Conservation (phyloP, 495 filamentous ascomycete species). For the Xylaria longipes region DNA sequence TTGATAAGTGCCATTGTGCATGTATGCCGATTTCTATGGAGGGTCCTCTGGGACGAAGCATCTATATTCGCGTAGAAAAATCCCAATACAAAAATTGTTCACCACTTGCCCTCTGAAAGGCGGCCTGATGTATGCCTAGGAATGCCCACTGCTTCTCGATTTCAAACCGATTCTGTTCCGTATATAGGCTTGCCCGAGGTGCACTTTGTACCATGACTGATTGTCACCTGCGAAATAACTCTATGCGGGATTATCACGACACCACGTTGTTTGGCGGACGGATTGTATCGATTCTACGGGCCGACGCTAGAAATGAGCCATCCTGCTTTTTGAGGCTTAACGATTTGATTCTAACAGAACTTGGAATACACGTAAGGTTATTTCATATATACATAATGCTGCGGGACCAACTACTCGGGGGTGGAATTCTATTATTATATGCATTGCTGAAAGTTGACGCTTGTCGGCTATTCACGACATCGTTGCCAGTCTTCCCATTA, state of each 20-base stretch:
- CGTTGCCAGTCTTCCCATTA: not conserved
- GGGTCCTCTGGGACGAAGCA: not conserved
- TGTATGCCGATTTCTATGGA: not conserved
- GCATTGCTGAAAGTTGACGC: not conserved
- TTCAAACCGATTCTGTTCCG: not conserved
- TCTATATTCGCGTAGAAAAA: no score
- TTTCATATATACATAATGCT: not conserved
- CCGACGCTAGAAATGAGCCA: not conserved
- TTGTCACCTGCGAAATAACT: not conserved
- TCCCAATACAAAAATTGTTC: no score
- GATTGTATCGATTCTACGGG: no score
- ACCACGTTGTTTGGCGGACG: not conserved
- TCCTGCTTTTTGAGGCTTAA: not conserved
- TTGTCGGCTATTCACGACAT: conserved; percentile 6
- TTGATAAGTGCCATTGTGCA: not conserved
- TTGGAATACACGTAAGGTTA: not conserved
- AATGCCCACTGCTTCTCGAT: no score
- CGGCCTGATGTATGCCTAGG: no score
- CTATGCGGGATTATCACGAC: not conserved
- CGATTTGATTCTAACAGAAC: not conserved
- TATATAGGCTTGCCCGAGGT: not conserved
- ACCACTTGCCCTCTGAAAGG: no score
- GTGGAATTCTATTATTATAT: conserved; percentile 16
- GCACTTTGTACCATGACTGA: not conserved
- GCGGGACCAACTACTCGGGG: not conserved